Percentiles rank a stretch among this genome's conserved stretches.
Conservation (phyloP, 257 asterid genomes). For the Capsicum chinense region DNA sequence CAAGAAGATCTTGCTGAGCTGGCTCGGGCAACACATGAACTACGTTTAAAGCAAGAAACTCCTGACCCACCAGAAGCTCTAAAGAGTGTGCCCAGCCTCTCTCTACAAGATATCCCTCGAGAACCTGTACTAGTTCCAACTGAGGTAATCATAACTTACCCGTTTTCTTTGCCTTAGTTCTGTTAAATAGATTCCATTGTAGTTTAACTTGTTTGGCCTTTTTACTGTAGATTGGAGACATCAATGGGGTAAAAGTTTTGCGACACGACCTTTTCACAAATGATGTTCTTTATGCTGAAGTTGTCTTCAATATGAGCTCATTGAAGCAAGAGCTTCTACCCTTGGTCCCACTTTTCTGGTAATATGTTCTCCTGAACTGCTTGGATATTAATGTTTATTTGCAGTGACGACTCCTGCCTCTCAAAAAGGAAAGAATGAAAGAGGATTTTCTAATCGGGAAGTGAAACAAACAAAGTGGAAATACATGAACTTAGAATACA, state of each 20-base stretch:
- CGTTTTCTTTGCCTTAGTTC: conserved; percentile 26
- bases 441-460: neutral
- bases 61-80: conserved; percentile 98
- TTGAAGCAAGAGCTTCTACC: conserved; percentile 94
- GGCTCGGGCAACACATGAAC: conserved; percentile 89
- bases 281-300: conserved; percentile 95
- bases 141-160: conserved; percentile 62
- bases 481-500: neutral
- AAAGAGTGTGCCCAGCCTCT: conserved; percentile 85
- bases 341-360: conserved; percentile 97
- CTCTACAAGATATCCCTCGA: conserved; percentile 88
- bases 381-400: neutral
- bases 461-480: conserved; percentile 3
- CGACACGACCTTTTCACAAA: conserved; percentile 93
- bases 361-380: conserved; percentile 41
- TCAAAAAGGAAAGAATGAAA: neutral
- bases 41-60: conserved; percentile 92
- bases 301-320: conserved; percentile 87
- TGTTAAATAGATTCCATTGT: conserved; percentile 32
- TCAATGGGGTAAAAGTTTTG: conserved; percentile 79
- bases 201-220: conserved; percentile 33
- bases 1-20: conserved; percentile 96
- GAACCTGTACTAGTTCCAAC: conserved; percentile 71
- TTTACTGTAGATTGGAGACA: conserved; percentile 67
- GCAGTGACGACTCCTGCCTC: neutral